Evolutionary conservation across 306 rosid species (phyloP), one percentile per base, ranked within the genome.

Genomic region (Psophocarpus tetragonolobus): DNA sequence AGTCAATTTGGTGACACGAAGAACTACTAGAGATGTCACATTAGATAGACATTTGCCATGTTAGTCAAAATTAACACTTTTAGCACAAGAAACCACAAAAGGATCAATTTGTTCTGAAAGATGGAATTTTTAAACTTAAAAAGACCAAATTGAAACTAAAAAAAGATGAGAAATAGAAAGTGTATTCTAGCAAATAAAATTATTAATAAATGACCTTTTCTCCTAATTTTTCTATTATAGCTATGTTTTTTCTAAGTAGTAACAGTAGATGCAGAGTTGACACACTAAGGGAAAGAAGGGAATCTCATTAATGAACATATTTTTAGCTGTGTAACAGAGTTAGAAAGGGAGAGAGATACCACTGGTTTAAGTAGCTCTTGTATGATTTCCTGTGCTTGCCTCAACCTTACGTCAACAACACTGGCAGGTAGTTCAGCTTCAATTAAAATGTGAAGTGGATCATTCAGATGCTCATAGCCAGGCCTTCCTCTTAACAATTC

Each of bases 381-480:
- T 29, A 94, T 86, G 83, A 92, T 92, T 81, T 94, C 97, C 20
- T 86, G 94, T 15, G 97, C 98, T 73, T 92, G 98, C 85, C 89
- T 84, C 88, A 94, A 81, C 85, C 89, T 93, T 38, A 83, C 41
- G 51, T 90, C 98, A 76, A 89, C 77, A 42, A 89, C 71, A 73
- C 87, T 90, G 39, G 92, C 92, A 18, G 98, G 97, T 69, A 94
- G 81, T 84, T 94, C 98, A 80, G 97, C 97, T 80, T 94, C 97
- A 63, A 94, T 87, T 64, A 94, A 85, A 77, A 94, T 91, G 83
- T 94, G 97, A 74, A 94, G 90, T 1, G 97, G 97, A 56, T 92
- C 98, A 78, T 88, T 94, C 82, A 94, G 88, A 84, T 94, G 98
- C 78, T 92, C 98, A 82, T 92, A 94, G 15, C 98, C 98, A 10